Base-by-base conservation (phyloP, 495 filamentous ascomycete genomes). In the Trichoderma asperelloides region DNA sequence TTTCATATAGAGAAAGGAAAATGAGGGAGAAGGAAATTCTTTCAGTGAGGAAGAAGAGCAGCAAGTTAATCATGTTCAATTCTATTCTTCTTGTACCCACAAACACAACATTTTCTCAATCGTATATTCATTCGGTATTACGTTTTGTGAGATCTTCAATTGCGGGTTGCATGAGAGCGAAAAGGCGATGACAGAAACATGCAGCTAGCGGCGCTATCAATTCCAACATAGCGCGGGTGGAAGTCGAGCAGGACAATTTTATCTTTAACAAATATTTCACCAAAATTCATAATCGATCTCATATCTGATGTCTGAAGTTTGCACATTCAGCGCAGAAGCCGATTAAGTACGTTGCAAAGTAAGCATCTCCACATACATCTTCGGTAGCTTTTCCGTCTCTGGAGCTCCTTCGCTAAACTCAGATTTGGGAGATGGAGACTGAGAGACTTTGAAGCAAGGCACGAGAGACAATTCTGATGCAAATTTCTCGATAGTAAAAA, bases 261-360 rank as follows among this genome's bases (percentile, higher is more conserved):
- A 47, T 66, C 64, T 41, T 51, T 55, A 41, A 41, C 39, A 49
- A 66, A 66, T 15, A 41, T 66, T 41, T 66, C 40, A 6, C 64
- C 64, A 39, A 65, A 65, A 45, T 65, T 51, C 2, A 40, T 40
- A 43, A 65, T 28, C 6, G 1, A 65, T 3, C 39, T n/a, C 21
- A 43, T 65, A 40, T 8, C 64, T 40, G 25, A 6, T 27, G 9
- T n/a, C 64, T 40, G 51, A 27, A 21, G 64, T 51, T 11, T 40
- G 41, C 2, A 66, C 40, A 41, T 66, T 66, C 2, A 66, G 41
- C 12, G 55, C 23, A 16, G 40, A 66, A 3, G 41, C 47, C 1
- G 33, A 7, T 23, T 66, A 0, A 3, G 6, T 33, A 27, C 60
- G 18, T 5, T 23, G 5, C 0, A 63, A 11, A 15, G 21, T 27